Base-by-base conservation (phyloP, 192 early-diverging fungal genomes). In the Coemansia sp. region DNA sequence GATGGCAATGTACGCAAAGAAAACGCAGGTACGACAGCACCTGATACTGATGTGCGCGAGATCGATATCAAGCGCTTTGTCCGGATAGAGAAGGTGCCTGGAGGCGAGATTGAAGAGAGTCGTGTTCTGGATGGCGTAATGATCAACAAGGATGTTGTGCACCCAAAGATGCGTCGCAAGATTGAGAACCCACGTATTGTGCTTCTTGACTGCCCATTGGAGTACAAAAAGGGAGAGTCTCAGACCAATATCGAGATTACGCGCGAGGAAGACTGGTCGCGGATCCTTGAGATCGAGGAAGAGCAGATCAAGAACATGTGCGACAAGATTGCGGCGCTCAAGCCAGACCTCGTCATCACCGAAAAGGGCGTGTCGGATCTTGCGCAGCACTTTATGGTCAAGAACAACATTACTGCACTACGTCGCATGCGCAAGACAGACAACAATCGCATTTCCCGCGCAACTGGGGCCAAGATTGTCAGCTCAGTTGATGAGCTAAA, bases 181-280 rank as follows among this genome's bases (percentile, higher is more conserved):
- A 98, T 99, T 60, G 92, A 95, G 73, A 98, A 99, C 74, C 97
- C 97, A 21, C 89, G 96, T 54, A 87, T 99, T 60, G 85, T 99
- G 14, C 83, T 99, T 48, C 84, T 99, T 54, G 97, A 99, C 86
- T 99, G 97, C 81, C 96, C 96, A 26, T 86, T 99, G 51, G 97
- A 98, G 79, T 99, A 99, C 90, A 99, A 99, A 84, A 99, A 99
- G 88, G 97, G 97, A 59, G 97, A 98, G 82, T 97, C 94, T 44
- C 97, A 99, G 83, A 99, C 97, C 27, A 92, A 95, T 72, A 95
- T 97, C 69, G 97, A 99, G 81, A 93, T 99, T 57, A 90, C 90
- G 60, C 93, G 96, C 78, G 97, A 99, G 73, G 83, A 87, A 27
- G 95, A 99, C 82, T 99, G 97, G 97, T 84, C 90, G 59, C 86